A percentile compares a stretch with the other conserved stretches of the same genome.
These are phyloP conservation scores for Earliella scabrosa DNA, from an alignment of 1,284 basidiomycete genomes.

Conservation along the genomic window DNA sequence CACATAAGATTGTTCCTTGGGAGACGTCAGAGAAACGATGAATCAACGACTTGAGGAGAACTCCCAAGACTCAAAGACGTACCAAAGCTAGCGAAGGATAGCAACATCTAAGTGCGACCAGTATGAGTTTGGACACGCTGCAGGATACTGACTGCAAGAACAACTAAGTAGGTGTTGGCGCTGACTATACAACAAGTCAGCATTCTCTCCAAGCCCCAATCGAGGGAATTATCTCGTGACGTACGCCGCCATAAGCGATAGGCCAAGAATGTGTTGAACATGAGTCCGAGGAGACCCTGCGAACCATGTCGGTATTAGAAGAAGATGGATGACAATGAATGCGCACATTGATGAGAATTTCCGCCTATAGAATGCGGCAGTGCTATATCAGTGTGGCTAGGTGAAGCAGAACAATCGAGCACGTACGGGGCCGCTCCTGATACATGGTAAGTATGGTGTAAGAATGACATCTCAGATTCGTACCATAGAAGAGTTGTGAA, in stretches of 20 bases:
- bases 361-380: neutral
- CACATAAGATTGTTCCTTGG: neutral
- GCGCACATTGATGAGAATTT: neutral
- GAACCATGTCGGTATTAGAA: neutral
- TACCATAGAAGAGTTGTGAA: neutral
- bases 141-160: neutral
- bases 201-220: neutral
- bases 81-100: constrained; percentile 9
- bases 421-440: constrained; percentile 7
- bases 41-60: too few relatives aligned
- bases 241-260: neutral
- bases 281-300: neutral
- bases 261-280: constrained; percentile 1
- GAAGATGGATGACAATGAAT: too few relatives aligned
- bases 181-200: neutral
- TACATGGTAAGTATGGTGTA: too few relatives aligned
- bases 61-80: neutral
- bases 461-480: too few relatives aligned
- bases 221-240: too few relatives aligned
- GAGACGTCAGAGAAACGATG: too few relatives aligned
- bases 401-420: neutral
- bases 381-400: too few relatives aligned
- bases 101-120: too few relatives aligned
- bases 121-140: too few relatives aligned
- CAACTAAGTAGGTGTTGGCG: neutral